Evolutionary conservation across 2,329 filamentous ascomycete species (phyloP).

Genomic region (Chrysosporium keratinophilum): DNA sequence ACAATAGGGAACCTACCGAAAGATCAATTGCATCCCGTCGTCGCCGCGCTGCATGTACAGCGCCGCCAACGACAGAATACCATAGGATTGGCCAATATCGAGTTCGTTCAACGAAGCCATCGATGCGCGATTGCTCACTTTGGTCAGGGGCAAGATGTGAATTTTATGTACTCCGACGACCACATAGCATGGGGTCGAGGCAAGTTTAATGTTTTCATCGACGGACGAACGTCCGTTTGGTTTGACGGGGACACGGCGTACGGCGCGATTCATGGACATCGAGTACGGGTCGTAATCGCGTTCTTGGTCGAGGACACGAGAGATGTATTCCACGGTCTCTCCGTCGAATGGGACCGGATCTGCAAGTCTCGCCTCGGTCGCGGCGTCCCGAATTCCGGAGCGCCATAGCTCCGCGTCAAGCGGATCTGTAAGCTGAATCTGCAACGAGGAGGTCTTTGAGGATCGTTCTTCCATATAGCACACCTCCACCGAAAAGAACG

Average conservation of each 20-base stretch:
- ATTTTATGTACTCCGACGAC: conserved; percentile 60
- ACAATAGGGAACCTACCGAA: conserved; percentile 39
- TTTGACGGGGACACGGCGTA: conserved; percentile 52
- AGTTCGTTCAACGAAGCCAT: conserved; percentile 45
- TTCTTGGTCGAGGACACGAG: conserved; percentile 53
- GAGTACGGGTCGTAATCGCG: conserved; percentile 58
- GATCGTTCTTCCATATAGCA: conserved; percentile 57
- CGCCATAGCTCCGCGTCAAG: conserved; percentile 59
- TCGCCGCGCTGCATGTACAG: conserved; percentile 52
- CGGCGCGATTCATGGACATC: conserved; percentile 59
- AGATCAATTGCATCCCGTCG: conserved; percentile 57
- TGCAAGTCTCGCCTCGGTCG: conserved; percentile 45
- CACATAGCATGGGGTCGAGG: conserved; percentile 56
- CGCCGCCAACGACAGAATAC: conserved; percentile 52
- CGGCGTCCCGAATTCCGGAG: conserved; percentile 49
- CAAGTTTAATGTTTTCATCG: conserved; percentile 56
- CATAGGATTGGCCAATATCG: conserved; percentile 43
- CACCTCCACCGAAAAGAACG: conserved; percentile 57
- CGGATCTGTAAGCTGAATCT: conserved; percentile 53
- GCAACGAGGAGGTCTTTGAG: conserved; percentile 49
- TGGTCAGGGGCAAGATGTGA: conserved; percentile 54
- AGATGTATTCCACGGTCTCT: conserved; percentile 53
- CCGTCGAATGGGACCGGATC: conserved; percentile 46
- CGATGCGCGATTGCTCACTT: conserved; percentile 44
- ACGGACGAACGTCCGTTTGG: conserved; percentile 47